phyloP scores from a whole-genome alignment of 2,329 filamentous ascomycete genomes.

The Claviceps digitariae region DNA sequence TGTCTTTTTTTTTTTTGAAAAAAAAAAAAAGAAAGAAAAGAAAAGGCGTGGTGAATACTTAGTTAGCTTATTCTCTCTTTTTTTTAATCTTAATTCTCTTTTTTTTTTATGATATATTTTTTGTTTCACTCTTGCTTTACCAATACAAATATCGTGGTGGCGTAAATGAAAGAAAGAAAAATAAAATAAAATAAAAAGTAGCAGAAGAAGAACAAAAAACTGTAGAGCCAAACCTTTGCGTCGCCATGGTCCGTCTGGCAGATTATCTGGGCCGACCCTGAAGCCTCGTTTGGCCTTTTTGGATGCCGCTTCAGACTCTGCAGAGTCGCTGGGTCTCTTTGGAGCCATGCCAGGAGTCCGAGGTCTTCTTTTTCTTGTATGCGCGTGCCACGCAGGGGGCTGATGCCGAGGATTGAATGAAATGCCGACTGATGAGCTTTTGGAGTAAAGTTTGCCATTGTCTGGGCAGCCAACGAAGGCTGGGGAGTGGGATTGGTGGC shows the following conservation, averaged over 20 bases:
- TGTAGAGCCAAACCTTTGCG: slow-evolving; percentile 45
- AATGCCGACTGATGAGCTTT: no score
- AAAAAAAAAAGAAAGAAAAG: background rate
- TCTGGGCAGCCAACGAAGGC: no score
- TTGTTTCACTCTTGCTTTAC: no score
- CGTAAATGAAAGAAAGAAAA: no score
- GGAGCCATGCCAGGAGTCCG: slow-evolving; percentile 15
- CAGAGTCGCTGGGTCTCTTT: slow-evolving; percentile 18
- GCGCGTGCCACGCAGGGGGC: background rate
- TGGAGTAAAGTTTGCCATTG: background rate
- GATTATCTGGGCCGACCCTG: slow-evolving; percentile 73
- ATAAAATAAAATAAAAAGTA: background rate
- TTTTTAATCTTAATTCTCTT: no score
- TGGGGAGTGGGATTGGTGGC: no score
- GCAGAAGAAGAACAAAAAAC: background rate
- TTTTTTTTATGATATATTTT: no score
- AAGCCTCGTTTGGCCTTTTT: slow-evolving; percentile 59
- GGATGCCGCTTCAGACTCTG: slow-evolving; percentile 20
- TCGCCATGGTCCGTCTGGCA: slow-evolving; percentile 79
- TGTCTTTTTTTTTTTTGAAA: background rate
- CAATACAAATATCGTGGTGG: no score
- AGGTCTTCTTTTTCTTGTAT: background rate
- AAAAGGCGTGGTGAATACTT: background rate
- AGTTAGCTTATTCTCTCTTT: no score
- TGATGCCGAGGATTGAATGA: background rate